A percentile compares a stretch with the other conserved stretches of the same genome.
These are phyloP conservation scores for Neonectria magnoliae DNA, from an alignment of 2,329 filamentous ascomycete genomes.

Conservation along the genomic window DNA sequence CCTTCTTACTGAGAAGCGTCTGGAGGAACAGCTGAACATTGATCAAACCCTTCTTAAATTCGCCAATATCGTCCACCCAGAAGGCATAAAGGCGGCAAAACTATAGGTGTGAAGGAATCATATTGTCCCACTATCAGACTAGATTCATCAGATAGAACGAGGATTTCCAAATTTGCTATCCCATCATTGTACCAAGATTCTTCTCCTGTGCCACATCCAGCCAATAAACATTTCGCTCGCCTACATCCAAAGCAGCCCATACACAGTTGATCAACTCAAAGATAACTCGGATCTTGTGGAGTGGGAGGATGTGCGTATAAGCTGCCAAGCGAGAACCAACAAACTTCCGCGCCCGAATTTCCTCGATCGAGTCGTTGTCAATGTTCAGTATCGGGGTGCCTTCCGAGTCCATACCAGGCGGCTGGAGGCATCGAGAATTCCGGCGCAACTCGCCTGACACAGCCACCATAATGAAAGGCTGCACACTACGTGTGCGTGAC, in stretches of 20 bases:
- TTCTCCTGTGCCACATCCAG: conserved; percentile 29
- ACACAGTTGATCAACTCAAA: conserved; percentile 30
- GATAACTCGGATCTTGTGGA: conserved; percentile 25
- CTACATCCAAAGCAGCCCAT: conserved; percentile 30
- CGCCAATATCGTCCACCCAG: conserved; percentile 7
- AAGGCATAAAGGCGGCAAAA: conserved; percentile 1
- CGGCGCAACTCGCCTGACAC: conserved; percentile 30
- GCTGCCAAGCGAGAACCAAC: conserved; percentile 24
- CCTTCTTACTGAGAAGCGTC: conserved; percentile 20
- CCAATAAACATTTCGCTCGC: conserved; percentile 32
- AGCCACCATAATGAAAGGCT: conserved; percentile 27
- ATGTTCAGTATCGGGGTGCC: not conserved
- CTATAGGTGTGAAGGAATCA: not conserved
- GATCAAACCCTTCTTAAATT: conserved; percentile 20
- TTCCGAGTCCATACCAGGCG: not conserved
- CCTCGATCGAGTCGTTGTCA: conserved; percentile 26
- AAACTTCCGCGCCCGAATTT: conserved; percentile 26
- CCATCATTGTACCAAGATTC: conserved; percentile 34
- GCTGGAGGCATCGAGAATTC: not conserved
- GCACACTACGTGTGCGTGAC: conserved; percentile 20
- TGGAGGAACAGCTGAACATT: conserved; percentile 5
- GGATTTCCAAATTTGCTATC: not conserved
- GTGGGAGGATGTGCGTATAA: conserved; percentile 28
- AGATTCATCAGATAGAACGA: not conserved
- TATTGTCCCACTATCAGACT: too few species aligned